Conservation (phyloP, 106 monocot species). For the Xerophyta viscosa region DNA sequence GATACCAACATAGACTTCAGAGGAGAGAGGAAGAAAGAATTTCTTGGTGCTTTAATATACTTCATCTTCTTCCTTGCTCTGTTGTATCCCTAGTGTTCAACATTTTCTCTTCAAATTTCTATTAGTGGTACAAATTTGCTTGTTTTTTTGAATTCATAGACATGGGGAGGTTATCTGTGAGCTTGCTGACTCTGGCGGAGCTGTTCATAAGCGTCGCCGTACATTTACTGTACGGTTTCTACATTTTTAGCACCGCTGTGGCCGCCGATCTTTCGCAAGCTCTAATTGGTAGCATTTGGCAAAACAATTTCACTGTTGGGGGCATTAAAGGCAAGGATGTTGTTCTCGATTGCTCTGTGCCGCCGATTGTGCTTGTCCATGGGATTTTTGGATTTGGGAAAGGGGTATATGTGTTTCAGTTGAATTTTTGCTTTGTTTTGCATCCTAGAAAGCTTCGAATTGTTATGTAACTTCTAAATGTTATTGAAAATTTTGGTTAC, state of each 20-base stretch:
- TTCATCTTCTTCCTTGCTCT: too few species aligned
- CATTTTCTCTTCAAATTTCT: neutral
- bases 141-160: neutral
- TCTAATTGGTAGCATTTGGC: constrained; percentile 7
- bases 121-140: too few species aligned
- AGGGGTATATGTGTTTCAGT: constrained; percentile 33
- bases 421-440: neutral
- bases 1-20: too few species aligned
- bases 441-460: neutral
- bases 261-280: constrained; percentile 67
- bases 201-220: constrained; percentile 53
- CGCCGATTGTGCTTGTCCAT: constrained; percentile 83
- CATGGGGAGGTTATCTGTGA: constrained; percentile 42
- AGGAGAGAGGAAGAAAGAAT: too few species aligned
- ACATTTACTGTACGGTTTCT: constrained; percentile 68
- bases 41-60: too few species aligned
- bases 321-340: constrained; percentile 7
- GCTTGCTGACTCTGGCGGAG: constrained; percentile 36
- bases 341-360: constrained; percentile 14
- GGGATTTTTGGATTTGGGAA: constrained; percentile 91
- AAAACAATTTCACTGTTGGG: neutral
- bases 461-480: neutral
- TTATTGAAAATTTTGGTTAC: neutral
- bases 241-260: constrained; percentile 82
- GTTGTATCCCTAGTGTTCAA: too few species aligned